These are phyloP conservation scores for Suhomyces sp. DNA, from an alignment of 805 yeast species.

Conservation along the genomic window DNA sequence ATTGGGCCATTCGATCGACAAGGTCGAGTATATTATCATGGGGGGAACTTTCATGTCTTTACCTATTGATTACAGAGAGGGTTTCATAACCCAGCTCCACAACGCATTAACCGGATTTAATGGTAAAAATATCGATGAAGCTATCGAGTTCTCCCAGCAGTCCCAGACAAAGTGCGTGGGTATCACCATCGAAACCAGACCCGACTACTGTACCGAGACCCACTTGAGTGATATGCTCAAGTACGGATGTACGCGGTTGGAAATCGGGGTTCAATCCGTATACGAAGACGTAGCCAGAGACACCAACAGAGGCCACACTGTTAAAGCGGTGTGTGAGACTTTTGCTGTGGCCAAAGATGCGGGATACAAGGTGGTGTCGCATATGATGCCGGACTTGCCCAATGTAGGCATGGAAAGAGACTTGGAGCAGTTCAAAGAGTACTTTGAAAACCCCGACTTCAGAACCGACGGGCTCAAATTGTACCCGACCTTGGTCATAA, in stretches of 20 bases:
- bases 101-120: slow-evolving; percentile 93
- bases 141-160: slow-evolving; percentile 87
- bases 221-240: slow-evolving; percentile 93
- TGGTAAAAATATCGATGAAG: slow-evolving; percentile 85
- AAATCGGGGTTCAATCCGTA: slow-evolving; percentile 95
- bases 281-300: slow-evolving; percentile 98
- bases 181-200: slow-evolving; percentile 96
- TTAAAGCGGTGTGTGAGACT: slow-evolving; percentile 91
- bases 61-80: slow-evolving; percentile 85
- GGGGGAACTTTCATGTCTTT: slow-evolving; percentile 98
- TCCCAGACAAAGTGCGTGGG: slow-evolving; percentile 97
- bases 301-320: slow-evolving; percentile 97
- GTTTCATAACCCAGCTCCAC: slow-evolving; percentile 83
- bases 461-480: slow-evolving; percentile 95
- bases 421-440: slow-evolving; percentile 90
- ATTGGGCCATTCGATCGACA: slow-evolving; percentile 93
- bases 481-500: slow-evolving; percentile 92
- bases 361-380: slow-evolving; percentile 95
- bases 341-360: slow-evolving; percentile 96
- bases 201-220: slow-evolving; percentile 95
- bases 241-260: slow-evolving; percentile 95
- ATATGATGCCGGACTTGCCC: slow-evolving; percentile 99
- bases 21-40: slow-evolving; percentile 97
- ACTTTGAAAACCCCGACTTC: slow-evolving; percentile 94
- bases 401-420: slow-evolving; percentile 99